Base-by-base conservation (phyloP, 2,329 filamentous ascomycete species). In the Phoma sp. region DNA sequence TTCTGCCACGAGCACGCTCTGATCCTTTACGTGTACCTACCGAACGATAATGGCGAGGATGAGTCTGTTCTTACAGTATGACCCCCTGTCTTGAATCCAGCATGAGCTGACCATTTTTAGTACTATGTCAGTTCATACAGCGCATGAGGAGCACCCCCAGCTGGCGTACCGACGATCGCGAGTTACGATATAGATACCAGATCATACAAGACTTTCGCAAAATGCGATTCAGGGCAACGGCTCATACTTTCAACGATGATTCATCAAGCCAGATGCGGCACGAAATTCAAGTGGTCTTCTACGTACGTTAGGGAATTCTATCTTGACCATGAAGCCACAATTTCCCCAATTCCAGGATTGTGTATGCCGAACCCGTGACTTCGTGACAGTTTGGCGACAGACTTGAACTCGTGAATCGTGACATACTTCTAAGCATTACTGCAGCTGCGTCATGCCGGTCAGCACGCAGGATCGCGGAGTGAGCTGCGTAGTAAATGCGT, bases 21-120 rank as follows among this genome's bases (percentile, higher is more conserved):
- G 59, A 91, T 95, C 36, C 78, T 95, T 24, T 95, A 95, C 69
- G 91, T 95, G 2, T 95, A 92, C 65, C 81, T 95, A 29, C 83
- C 88, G 63, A 86, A 88, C 47, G 89, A 92, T 54, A 87, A 88
- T 67, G 82, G 81, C 2, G 83, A 82, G 1, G 88, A 90, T 22
- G 88, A 91, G 65, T 89, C 88, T 2, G 89, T 93, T 27, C 80
- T 95, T 51, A 94, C 91, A 40, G 89, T 91, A 77, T 74, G 64
- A 64, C 17, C 22, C 17, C 13, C n/a, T 9, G 35, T 9, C 4
- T 17, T 13, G 21, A 29, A 8, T 25, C 9, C 25, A 31, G 32
- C 25, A 35, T 2, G n/a, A 13, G 8, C 32, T 40, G 9, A 41
- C n/a, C 22, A 4, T 8, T 10, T 6, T 24, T 25, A 85, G 82